phyloP scores from a whole-genome alignment of 805 yeast genomes.

The Sugiyamaella boreocaroliniensis region DNA sequence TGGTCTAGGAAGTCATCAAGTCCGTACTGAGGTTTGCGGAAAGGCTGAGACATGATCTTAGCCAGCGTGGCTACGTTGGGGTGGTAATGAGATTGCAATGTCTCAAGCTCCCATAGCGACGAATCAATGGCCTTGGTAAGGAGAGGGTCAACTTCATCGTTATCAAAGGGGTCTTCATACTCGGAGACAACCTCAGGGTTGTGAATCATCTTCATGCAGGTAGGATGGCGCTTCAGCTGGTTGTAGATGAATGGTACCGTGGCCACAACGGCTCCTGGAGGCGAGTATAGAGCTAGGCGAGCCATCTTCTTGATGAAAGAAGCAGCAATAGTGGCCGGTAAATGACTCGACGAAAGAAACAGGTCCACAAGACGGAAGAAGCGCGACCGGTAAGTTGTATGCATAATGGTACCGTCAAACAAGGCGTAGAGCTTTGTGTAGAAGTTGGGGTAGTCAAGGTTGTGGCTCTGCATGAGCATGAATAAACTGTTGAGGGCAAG shows the following conservation, averaged over 20 bases:
- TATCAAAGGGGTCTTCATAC: slow-evolving; percentile 58
- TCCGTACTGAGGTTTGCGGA: slow-evolving; percentile 76
- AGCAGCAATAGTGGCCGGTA: slow-evolving; percentile 76
- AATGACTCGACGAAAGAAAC: slow-evolving; percentile 79
- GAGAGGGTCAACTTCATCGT: slow-evolving; percentile 63
- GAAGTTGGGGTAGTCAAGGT: slow-evolving; percentile 88
- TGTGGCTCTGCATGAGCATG: slow-evolving; percentile 71
- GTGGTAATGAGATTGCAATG: slow-evolving; percentile 79
- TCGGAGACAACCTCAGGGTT: slow-evolving; percentile 24
- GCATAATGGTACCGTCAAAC: slow-evolving; percentile 67
- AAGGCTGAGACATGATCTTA: slow-evolving; percentile 81
- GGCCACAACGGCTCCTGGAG: slow-evolving; percentile 84
- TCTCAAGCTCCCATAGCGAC: slow-evolving; percentile 86
- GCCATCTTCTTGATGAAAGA: slow-evolving; percentile 82
- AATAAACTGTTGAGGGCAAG: slow-evolving; percentile 83
- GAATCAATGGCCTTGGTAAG: slow-evolving; percentile 73
- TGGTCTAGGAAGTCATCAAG: slow-evolving; percentile 94
- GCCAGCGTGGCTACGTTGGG: slow-evolving; percentile 94
- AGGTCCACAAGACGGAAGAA: slow-evolving; percentile 82
- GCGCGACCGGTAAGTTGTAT: slow-evolving; percentile 74
- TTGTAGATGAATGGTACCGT: slow-evolving; percentile 89
- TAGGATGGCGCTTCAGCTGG: slow-evolving; percentile 82
- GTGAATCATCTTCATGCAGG: slow-evolving; percentile 87
- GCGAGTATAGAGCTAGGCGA: slow-evolving; percentile 64
- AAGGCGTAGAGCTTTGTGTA: slow-evolving; percentile 75